phyloP scores from a whole-genome alignment of 495 filamentous ascomycete species.

The Lentithecium fluviatile region DNA sequence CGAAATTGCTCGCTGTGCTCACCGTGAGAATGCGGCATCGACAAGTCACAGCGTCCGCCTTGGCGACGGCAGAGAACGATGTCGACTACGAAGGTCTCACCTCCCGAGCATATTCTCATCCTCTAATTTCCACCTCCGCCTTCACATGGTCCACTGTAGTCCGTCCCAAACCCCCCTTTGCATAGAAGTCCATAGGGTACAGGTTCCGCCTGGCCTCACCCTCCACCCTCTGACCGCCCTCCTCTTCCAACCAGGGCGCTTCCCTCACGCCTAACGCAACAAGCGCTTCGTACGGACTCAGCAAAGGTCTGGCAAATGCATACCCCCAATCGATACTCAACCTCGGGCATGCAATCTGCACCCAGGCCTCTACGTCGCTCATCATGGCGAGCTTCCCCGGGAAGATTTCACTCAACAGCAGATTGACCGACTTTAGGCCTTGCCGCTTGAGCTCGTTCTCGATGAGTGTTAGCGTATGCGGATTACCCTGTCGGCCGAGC shows the following conservation, averaged over 20 bases:
- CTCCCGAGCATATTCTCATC: constrained; percentile 1
- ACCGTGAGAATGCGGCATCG: too few relatives aligned
- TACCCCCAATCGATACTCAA: constrained; percentile 99
- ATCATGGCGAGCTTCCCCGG: constrained; percentile 91
- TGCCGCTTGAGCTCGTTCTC: constrained; percentile 67
- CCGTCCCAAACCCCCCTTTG: constrained; percentile 83
- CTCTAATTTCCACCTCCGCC: constrained; percentile 15
- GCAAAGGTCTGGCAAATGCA: constrained; percentile 80
- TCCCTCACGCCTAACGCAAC: constrained; percentile 76
- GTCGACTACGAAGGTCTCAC: too few relatives aligned
- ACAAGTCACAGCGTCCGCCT: too few relatives aligned
- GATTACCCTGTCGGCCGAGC: constrained; percentile 91
- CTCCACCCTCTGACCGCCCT: constrained; percentile 47
- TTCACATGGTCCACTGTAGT: constrained; percentile 50
- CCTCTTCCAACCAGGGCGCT: constrained; percentile 65
- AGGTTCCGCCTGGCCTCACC: constrained; percentile 41
- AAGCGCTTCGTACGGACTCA: constrained; percentile 94
- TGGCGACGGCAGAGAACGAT: too few relatives aligned
- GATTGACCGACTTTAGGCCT: constrained; percentile 74
- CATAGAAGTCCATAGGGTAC: constrained; percentile 99
- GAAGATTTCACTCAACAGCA: constrained; percentile 91
- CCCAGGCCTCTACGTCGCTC: constrained; percentile 94
- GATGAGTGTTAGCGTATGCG: constrained; percentile 83
- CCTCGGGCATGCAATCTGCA: constrained; percentile 92
- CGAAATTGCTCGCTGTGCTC: too few relatives aligned